A percentile compares a stretch with the other conserved stretches of the same genome.
These are phyloP conservation scores for Plenodomus tracheiphilus DNA, from an alignment of 2,329 filamentous ascomycete genomes.

Conservation along the genomic window DNA sequence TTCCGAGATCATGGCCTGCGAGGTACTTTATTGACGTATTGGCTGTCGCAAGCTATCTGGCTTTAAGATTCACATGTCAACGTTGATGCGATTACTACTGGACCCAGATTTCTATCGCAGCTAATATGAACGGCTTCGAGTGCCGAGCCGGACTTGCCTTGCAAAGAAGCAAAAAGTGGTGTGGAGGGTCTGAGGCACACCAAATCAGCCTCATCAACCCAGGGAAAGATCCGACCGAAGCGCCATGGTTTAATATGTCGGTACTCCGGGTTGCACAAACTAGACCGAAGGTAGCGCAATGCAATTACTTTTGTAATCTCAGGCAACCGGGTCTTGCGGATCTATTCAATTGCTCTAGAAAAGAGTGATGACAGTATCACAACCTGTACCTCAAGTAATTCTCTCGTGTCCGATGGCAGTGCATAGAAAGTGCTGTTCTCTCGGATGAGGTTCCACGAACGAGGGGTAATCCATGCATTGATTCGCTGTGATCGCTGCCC, in stretches of 20 bases:
- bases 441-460: neutral
- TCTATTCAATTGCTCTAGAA: neutral
- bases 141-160: neutral
- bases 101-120: no score
- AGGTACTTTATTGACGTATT: neutral
- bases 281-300: constrained; percentile 5
- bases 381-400: neutral
- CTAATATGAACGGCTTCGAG: constrained; percentile 1
- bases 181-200: neutral
- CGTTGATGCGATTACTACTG: no score
- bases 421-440: neutral
- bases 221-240: constrained; percentile 10
- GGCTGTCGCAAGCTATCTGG: no score
- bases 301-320: neutral
- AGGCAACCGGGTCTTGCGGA: neutral
- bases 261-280: constrained; percentile 7
- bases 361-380: neutral
- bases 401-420: neutral
- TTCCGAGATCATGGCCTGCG: neutral
- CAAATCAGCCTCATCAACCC: constrained; percentile 11
- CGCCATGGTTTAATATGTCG: constrained; percentile 12
- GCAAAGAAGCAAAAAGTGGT: constrained; percentile 1
- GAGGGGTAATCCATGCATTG: constrained; percentile 10
- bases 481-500: constrained; percentile 1
- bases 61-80: no score